phyloP scores from a whole-genome alignment of 1,284 basidiomycete genomes.

The Trichosporon coremiiforme region DNA sequence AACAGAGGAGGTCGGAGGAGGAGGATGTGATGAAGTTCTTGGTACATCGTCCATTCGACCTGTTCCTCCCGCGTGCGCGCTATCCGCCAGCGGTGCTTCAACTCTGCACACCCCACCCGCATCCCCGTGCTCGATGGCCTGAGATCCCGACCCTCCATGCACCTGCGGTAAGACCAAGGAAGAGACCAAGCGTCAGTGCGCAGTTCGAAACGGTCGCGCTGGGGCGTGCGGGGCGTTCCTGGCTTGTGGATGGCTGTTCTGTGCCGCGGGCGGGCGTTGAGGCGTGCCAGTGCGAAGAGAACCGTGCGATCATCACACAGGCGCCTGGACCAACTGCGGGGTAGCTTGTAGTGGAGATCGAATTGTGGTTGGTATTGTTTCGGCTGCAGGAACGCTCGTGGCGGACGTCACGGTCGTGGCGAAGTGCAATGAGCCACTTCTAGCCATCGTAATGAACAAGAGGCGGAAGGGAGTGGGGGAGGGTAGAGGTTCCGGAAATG shows the following conservation, averaged over 20 bases:
- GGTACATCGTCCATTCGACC: not conserved
- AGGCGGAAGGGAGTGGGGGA: not conserved
- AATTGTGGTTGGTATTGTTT: not conserved
- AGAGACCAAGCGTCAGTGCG: not conserved
- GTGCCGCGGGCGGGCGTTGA: not conserved
- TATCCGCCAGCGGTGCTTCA: not conserved
- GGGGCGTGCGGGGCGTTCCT: not conserved
- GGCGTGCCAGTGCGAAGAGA: not conserved
- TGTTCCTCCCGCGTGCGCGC: not conserved
- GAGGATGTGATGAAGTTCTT: not conserved
- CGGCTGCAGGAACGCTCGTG: not conserved
- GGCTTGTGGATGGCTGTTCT: not conserved
- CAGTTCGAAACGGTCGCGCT: not conserved
- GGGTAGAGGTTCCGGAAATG: not conserved
- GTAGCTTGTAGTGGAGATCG: not conserved
- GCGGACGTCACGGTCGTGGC: not conserved
- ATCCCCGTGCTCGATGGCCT: not conserved
- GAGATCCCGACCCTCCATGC: not conserved
- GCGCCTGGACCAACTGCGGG: not conserved
- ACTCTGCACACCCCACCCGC: not conserved
- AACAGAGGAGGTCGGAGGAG: not conserved
- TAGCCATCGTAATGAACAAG: not conserved
- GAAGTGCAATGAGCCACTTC: too few relatives aligned
- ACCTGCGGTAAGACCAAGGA: not conserved
- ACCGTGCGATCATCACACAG: conserved; percentile 3